Conservation (phyloP, 768 basidiomycete species). For the Rhodotorula graminis region DNA sequence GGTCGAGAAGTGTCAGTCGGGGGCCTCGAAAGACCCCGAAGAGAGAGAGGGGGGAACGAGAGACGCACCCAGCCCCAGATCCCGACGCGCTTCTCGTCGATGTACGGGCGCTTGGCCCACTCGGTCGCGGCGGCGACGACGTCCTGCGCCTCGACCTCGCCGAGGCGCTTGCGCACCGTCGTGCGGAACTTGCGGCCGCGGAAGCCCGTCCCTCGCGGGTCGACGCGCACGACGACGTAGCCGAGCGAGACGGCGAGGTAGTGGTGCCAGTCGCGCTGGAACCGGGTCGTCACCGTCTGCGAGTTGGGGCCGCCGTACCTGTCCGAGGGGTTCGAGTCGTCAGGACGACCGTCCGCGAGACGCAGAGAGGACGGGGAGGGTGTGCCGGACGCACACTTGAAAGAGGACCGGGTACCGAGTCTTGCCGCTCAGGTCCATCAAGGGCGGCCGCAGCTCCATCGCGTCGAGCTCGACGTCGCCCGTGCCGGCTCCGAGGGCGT, state of each 20-base stretch:
- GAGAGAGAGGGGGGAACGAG: background rate
- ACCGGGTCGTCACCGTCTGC: constrained; percentile 64
- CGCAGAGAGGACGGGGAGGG: background rate
- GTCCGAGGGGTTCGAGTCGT: background rate
- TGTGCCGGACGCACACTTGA: constrained; percentile 56
- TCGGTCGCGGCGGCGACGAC: constrained; percentile 83
- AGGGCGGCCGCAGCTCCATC: constrained; percentile 81
- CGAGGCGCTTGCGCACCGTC: constrained; percentile 80
- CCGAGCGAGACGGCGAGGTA: constrained; percentile 74
- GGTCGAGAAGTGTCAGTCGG: background rate
- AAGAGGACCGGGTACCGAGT: constrained; percentile 94
- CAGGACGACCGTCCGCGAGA: background rate
- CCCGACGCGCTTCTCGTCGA: constrained; percentile 81
- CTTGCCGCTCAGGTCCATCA: constrained; percentile 89
- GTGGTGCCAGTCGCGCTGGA: constrained; percentile 74
- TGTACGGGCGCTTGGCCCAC: constrained; percentile 81
- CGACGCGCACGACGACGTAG: constrained; percentile 81
- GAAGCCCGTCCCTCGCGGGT: constrained; percentile 89
- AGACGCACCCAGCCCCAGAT: constrained; percentile 93
- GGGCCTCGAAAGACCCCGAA: too few species aligned
- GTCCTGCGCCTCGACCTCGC: constrained; percentile 81
- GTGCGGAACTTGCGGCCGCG: constrained; percentile 80
- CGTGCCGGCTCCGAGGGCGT: background rate
- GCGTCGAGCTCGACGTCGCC: constrained; percentile 55
- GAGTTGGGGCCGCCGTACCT: constrained; percentile 88